phyloP scores from a whole-genome alignment of 2,329 filamentous ascomycete species.

The Delphinella strobiligena region DNA sequence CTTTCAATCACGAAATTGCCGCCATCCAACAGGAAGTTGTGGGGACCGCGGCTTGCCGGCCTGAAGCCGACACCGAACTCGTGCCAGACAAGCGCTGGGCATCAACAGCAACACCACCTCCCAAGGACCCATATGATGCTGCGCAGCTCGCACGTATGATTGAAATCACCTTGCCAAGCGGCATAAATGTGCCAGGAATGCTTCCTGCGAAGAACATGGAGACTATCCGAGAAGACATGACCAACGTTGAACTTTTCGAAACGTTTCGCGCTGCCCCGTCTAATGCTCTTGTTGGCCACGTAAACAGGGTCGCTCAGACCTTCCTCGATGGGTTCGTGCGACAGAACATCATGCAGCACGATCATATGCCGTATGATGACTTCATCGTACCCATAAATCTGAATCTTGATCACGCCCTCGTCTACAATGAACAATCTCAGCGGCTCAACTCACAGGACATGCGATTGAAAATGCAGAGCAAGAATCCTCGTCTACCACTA shows the following conservation, averaged over 20 bases:
- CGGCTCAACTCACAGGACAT: slow-evolving; percentile 41
- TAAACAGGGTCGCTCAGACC: slow-evolving; percentile 39
- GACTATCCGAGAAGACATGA: slow-evolving; percentile 29
- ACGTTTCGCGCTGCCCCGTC: slow-evolving; percentile 39
- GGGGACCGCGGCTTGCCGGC: too few species aligned
- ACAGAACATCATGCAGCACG: slow-evolving; percentile 24
- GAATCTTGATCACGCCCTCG: slow-evolving; percentile 35
- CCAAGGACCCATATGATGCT: slow-evolving; percentile 47
- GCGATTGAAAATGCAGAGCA: slow-evolving; percentile 28
- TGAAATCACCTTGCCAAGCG: slow-evolving; percentile 41
- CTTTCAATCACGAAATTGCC: too few species aligned
- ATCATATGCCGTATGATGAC: slow-evolving; percentile 33
- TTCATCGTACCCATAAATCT: slow-evolving; percentile 32
- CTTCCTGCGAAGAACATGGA: slow-evolving; percentile 36
- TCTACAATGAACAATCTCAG: slow-evolving; percentile 45
- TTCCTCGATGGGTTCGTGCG: slow-evolving; percentile 45
- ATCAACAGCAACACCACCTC: slow-evolving; percentile 49
- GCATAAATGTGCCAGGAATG: slow-evolving; percentile 35
- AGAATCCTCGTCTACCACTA: too few species aligned
- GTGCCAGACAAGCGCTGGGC: slow-evolving; percentile 45
- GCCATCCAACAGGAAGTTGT: too few species aligned
- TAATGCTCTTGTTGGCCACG: slow-evolving; percentile 37
- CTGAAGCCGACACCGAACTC: too few species aligned
- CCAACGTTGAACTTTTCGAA: slow-evolving; percentile 44
- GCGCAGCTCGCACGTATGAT: slow-evolving; percentile 48